Percentiles rank a stretch among this genome's conserved stretches.
Evolutionary conservation across 306 rosid genomes (phyloP).

Genomic region (Malus sylvestris): DNA sequence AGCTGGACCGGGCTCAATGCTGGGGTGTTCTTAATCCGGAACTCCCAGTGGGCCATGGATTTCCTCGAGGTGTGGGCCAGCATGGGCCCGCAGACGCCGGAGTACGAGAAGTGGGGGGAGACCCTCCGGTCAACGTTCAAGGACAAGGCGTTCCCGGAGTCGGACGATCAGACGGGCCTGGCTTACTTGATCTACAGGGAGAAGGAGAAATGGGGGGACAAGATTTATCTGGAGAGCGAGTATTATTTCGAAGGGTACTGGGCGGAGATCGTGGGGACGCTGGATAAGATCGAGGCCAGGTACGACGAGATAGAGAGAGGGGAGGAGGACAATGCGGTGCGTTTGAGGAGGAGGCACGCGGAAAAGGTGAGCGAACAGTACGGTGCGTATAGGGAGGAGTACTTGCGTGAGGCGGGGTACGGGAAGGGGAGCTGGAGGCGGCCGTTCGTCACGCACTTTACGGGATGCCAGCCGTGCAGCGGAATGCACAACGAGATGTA

Average conservation of each 20-base stretch:
- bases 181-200: constrained; percentile 57
- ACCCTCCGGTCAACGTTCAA: constrained; percentile 45
- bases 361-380: constrained; percentile 63
- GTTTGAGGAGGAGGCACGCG: constrained; percentile 63
- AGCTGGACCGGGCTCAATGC: constrained; percentile 96
- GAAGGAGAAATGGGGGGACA: constrained; percentile 58
- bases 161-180: constrained; percentile 91
- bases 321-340: constrained; percentile 7
- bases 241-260: constrained; percentile 77
- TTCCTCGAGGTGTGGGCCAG: constrained; percentile 68
- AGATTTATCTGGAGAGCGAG: constrained; percentile 57
- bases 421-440: constrained; percentile 54
- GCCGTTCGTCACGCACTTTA: constrained; percentile 81
- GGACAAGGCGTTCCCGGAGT: constrained; percentile 73
- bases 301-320: constrained; percentile 38
- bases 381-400: constrained; percentile 44
- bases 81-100: constrained; percentile 79
- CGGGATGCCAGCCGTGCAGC: constrained; percentile 93
- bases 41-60: constrained; percentile 86
- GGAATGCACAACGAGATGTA: constrained; percentile 63
- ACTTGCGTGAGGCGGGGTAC: constrained; percentile 23
- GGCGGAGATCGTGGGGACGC: constrained; percentile 46
- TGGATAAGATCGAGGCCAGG: constrained; percentile 24
- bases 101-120: constrained; percentile 64
- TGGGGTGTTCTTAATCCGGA: constrained; percentile 71